These are phyloP conservation scores for Linnemannia hyalina DNA, from an alignment of 192 early-diverging fungal species.

Conservation along the genomic window DNA sequence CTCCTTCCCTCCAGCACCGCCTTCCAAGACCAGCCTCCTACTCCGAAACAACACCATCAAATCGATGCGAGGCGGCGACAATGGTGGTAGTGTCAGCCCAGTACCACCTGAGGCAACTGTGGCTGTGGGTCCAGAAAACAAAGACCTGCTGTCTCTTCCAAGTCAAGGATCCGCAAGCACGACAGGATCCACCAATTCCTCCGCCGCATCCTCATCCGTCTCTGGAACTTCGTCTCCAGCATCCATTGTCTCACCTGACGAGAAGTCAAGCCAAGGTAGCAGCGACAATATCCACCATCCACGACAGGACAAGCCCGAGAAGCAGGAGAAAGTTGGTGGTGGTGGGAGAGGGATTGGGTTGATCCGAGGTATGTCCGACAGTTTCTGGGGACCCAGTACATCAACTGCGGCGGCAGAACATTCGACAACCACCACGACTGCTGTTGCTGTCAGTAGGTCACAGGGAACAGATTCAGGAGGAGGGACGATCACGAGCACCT, in stretches of 20 bases:
- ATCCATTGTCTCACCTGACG: not conserved
- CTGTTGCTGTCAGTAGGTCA: not conserved
- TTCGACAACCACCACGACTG: not conserved
- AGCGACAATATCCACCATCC: not conserved
- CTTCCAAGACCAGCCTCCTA: constrained; percentile 41
- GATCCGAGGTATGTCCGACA: constrained; percentile 51
- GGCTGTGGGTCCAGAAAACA: not conserved
- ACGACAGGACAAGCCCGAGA: not conserved
- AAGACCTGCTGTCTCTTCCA: not conserved
- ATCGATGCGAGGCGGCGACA: not conserved
- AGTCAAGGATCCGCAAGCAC: not conserved
- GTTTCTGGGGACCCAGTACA: constrained; percentile 12
- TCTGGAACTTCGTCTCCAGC: not conserved
- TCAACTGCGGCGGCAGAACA: not conserved
- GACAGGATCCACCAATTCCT: not conserved
- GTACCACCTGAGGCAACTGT: not conserved
- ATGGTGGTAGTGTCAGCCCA: not conserved
- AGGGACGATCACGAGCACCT: constrained; percentile 20
- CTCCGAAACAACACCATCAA: constrained; percentile 19
- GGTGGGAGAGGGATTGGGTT: constrained; percentile 24
- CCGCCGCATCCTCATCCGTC: not conserved
- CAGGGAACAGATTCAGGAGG: constrained; percentile 8
- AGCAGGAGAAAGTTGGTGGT: not conserved
- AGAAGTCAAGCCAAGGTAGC: not conserved
- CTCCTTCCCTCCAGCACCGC: constrained; percentile 15